Evolutionary conservation across 2,329 filamentous ascomycete genomes (phyloP), one percentile per base, ranked within the genome.

Genomic region (Delphinella strobiligena): DNA sequence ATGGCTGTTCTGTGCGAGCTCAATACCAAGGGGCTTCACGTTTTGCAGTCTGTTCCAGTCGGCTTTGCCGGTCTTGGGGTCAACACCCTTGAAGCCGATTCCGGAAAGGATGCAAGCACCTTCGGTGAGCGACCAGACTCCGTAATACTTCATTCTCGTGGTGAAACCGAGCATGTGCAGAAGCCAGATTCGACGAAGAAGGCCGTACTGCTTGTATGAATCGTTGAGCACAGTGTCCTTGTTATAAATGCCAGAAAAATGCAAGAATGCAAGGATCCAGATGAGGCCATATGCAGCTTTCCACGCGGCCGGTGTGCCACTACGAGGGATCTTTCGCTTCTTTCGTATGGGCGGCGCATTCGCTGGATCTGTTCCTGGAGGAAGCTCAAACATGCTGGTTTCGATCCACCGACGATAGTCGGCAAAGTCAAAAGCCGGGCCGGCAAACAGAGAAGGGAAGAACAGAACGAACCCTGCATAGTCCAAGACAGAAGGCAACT

Each of bases 321-420:
- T 96, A 44, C 88, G 79, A 29, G 91, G 91, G 42, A 96, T 95
- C 63, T 80, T 88, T 52, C 88, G 79, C 71, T 86, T 86, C 68
- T 88, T 91, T 35, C 87, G 76, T 1, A 87, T 93, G 1, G 80
- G 80, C 4, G 91, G 83, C 41, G 80, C 84, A 61, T 89, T 93
- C 18, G 81, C 71, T 1, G 87, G 85, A 51, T 94, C 87, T n/a
- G 82, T 73, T 9, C 79, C 80, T 1, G 80, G 70, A 1, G 87
- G 84, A 2, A 93, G 69, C 24, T 93, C 82, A 58, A 98, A 98
- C 80, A 98, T 93, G 48, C 80, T 82, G 2, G 86, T 93, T 52
- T 93, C 86, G 47, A 98, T 80, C 82, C 89, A 98, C 37, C 80
- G 78, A 39, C 77, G 78, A 63, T 96, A 98, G 55, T 98, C 89